These are phyloP conservation scores for Leishmania lainsoni DNA, from an alignment of 208 protist genomes.

Conservation along the genomic window DNA sequence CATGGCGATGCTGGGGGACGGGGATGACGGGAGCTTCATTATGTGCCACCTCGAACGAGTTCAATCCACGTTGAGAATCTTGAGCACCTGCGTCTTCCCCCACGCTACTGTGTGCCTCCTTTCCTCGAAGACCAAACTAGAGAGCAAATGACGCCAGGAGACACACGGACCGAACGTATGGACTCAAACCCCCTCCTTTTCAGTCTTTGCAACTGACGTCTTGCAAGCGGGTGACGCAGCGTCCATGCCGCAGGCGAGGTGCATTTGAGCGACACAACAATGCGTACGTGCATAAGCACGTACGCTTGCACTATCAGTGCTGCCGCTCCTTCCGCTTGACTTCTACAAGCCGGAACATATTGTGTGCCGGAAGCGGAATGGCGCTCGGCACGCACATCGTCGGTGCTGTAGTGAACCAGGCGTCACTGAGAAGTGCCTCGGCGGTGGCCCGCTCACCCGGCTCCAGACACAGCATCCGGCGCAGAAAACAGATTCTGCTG, in stretches of 20 bases:
- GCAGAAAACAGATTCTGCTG: conserved; percentile 52
- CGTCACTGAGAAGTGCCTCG: conserved; percentile 55
- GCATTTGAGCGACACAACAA: background rate
- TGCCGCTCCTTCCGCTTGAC: conserved; percentile 27
- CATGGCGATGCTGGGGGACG: background rate
- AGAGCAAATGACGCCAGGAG: background rate
- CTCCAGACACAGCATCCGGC: conserved; percentile 78
- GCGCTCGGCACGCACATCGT: conserved; percentile 57
- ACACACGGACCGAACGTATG: background rate
- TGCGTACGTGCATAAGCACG: background rate
- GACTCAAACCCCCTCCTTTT: background rate
- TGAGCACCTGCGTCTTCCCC: background rate
- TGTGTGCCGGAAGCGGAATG: conserved; percentile 60
- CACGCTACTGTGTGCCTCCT: background rate
- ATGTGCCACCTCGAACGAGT: background rate
- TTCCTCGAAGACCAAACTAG: background rate
- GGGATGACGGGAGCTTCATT: background rate
- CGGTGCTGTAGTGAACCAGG: conserved; percentile 73
- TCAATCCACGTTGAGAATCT: background rate
- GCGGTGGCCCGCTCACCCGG: conserved; percentile 61
- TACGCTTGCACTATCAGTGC: conserved; percentile 1
- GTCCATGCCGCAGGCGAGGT: background rate
- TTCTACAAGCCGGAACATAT: conserved; percentile 78
- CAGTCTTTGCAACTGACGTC: background rate
- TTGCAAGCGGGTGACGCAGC: background rate